phyloP scores from a whole-genome alignment of 1,284 basidiomycete genomes.

The Naganishia liquefaciens region DNA sequence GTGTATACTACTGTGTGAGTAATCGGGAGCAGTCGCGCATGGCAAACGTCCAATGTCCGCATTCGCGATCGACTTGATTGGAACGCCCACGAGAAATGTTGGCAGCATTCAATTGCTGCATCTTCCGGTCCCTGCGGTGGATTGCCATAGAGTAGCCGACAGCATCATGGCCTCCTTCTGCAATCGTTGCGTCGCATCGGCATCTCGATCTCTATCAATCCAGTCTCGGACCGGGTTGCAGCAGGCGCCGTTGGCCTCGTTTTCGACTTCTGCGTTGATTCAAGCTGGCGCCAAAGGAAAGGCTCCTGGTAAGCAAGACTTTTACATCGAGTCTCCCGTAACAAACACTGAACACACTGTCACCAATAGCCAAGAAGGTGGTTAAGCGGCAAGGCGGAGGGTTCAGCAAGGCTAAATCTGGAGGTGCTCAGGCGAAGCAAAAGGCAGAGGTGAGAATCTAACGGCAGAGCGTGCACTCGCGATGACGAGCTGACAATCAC shows the following conservation, averaged over 20 bases:
- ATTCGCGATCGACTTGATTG: not conserved
- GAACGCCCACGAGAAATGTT: conserved; percentile 5
- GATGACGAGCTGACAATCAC: not conserved
- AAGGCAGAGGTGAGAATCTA: conserved; percentile 31
- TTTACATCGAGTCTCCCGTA: no score
- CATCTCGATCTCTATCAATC: not conserved
- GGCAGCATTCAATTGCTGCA: not conserved
- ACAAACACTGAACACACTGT: not conserved
- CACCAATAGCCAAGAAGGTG: conserved; percentile 32
- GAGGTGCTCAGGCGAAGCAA: conserved; percentile 27
- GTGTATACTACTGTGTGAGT: conserved; percentile 6
- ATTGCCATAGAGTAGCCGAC: no score
- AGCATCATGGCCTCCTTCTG: conserved; percentile 28
- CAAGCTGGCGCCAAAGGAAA: conserved; percentile 33
- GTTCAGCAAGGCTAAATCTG: conserved; percentile 28
- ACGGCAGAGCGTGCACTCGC: not conserved
- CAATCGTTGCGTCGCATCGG: conserved; percentile 25
- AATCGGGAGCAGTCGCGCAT: not conserved
- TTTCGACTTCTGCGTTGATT: conserved; percentile 26
- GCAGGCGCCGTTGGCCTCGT: conserved; percentile 3
- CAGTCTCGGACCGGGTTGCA: conserved; percentile 3
- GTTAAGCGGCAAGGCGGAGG: conserved; percentile 27
- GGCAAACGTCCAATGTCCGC: conserved; percentile 3
- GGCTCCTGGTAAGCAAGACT: conserved; percentile 20
- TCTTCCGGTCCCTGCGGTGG: not conserved